Base-by-base conservation (phyloP, 768 basidiomycete genomes). In the Glaciozyma antarctica region DNA sequence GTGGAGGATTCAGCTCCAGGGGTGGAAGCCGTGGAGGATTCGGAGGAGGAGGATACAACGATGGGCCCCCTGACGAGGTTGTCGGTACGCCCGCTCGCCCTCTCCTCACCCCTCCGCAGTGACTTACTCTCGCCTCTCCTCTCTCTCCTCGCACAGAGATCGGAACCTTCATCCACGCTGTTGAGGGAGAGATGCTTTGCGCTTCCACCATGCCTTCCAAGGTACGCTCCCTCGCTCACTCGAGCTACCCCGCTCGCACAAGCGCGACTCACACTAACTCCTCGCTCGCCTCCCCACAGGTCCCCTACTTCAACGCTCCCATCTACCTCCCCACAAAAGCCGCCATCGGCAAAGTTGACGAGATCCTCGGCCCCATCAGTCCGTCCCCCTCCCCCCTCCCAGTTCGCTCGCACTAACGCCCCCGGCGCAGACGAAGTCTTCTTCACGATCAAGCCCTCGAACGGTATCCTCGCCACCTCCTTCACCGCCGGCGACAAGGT, bases 401-500 rank as follows among this genome's bases (percentile, higher is more conserved):
- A 32, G 32, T 30, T 1, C 49, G 19, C 24, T 24, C 5, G 32
- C 19, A 7, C 44, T 32, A 3, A 10, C 1, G 48, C 8, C 28
- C 24, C 32, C n/a, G 34, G 17, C 12, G 5, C 69, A 70, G 66
- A 75, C 73, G 91, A 98, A 76, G 92, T 98, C 64, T 98, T 85
- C 78, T 98, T 99, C 75, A 93, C 92, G 4, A 83, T 99, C 70
- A 99, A 98, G 81, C 95, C 97, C 88, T 84, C 86, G 24, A 86
- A 88, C 64, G 95, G 95, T 41, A 91, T 98, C 86, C 84, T 93
- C 56, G 93, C 95, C 12, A 86, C 80, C 71, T 91, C 89, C 76
- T 99, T 99, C 79, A 88, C 94, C 79, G 89, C 88, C 74, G 95
- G 95, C 53, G 95, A 99, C 80, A 97, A 94, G 76, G 89, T 99